Base-by-base conservation (phyloP, 2,329 filamentous ascomycete species). In the Shiraia sp. region DNA sequence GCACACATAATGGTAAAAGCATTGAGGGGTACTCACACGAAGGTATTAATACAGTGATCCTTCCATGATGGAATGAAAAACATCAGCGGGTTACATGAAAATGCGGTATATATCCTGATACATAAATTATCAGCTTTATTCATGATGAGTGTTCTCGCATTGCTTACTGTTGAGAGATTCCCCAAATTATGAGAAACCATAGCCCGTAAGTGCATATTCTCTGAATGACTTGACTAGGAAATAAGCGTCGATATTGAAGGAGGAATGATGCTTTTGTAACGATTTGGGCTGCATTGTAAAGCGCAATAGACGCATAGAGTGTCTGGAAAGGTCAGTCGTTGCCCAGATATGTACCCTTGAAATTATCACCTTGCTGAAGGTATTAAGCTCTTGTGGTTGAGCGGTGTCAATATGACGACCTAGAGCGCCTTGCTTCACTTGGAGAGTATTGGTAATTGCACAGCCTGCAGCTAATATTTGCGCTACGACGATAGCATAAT, bases 221-320 rank as follows among this genome's bases (percentile, higher is more conserved):
- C 28, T 50, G 49, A 12, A 42, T 55, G 3, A 10, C 30, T 4
- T 12, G 10, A 15, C 35, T 19, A 3, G 49, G 51, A 23, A 55
- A 55, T 10, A 55, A 35, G 7, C 51, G 42, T 3, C 46, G 42
- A 28, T 55, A 55, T 26, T 45, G 45, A 15, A 52, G 41, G 2
- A 55, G 43, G 17, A 55, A 52, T 10, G 51, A 55, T 12, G 50
- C 27, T 34, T 55, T 55, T 1, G 46, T 50, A 2, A 52, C 27
- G 12, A 42, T 41, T 27, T 55, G 51, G 10, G 45, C 42, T 2
- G 49, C 44, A 38, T 55, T 55, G 36, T 55, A 55, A 3, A 52
- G 39, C 10, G 49, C 25, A 10, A 43, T 36, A 28, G 38, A 40
- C 4, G 49, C 24, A 17, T 46, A 48, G 32, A 52, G 34, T n/a